These are phyloP conservation scores for Calycina herbarum DNA, from an alignment of 2,329 filamentous ascomycete species.

Conservation along the genomic window DNA sequence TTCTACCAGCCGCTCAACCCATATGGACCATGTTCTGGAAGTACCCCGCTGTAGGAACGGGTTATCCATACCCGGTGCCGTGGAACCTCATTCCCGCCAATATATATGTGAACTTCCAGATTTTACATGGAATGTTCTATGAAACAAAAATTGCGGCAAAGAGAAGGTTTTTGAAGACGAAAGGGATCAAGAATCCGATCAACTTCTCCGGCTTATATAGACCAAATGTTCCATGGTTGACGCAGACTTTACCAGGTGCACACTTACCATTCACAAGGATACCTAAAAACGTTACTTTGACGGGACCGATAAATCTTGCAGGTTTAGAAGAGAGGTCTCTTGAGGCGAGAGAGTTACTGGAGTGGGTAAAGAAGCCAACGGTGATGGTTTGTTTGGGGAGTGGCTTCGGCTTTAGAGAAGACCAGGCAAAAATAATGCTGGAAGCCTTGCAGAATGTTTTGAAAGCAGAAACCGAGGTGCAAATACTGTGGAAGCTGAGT, in stretches of 20 bases:
- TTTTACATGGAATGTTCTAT: background rate
- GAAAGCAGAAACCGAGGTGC: background rate
- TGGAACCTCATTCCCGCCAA: background rate
- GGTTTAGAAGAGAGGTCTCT: background rate
- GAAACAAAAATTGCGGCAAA: background rate
- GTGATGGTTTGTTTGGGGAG: background rate
- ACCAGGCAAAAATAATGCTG: background rate
- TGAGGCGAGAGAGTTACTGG: background rate
- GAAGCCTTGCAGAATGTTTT: background rate
- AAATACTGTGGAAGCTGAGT: background rate
- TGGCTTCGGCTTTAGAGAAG: background rate
- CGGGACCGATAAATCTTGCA: background rate
- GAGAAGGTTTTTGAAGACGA: background rate
- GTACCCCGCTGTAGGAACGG: background rate
- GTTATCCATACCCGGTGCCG: background rate
- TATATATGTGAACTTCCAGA: background rate
- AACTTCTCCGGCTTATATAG: background rate
- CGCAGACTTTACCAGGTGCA: background rate
- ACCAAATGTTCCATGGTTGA: background rate
- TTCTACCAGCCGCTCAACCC: background rate
- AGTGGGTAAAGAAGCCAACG: background rate
- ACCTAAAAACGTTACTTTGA: background rate
- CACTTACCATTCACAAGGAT: background rate
- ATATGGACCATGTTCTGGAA: conserved; percentile 3
- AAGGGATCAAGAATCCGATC: background rate